Evolutionary conservation across 192 early-diverging fungal species (phyloP).

Genomic region (Pilobolus umbonatus): DNA sequence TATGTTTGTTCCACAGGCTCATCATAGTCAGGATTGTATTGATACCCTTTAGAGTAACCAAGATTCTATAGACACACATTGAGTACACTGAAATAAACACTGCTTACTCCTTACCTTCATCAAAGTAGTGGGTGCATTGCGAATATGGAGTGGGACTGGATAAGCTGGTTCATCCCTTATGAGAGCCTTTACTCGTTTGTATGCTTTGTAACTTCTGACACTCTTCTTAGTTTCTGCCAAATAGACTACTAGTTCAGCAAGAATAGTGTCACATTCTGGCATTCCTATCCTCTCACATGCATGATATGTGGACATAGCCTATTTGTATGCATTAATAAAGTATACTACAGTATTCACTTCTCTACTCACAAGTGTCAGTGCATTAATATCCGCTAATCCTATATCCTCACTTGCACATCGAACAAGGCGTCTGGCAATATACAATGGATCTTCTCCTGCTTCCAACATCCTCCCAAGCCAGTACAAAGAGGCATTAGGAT

Average conservation of each 20-base stretch:
- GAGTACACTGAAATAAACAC: neutral
- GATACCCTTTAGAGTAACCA: slow-evolving; percentile 76
- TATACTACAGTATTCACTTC: neutral
- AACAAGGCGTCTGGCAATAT: slow-evolving; percentile 71
- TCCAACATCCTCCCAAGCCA: slow-evolving; percentile 90
- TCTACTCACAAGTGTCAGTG: slow-evolving; percentile 57
- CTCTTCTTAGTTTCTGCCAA: slow-evolving; percentile 80
- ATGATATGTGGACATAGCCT: slow-evolving; percentile 73
- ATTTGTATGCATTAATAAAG: neutral
- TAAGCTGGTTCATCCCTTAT: slow-evolving; percentile 58
- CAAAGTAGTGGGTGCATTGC: slow-evolving; percentile 74
- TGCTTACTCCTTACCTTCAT: slow-evolving; percentile 53
- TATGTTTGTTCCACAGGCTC: slow-evolving; percentile 76
- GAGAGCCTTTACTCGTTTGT: slow-evolving; percentile 56
- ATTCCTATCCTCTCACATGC: slow-evolving; percentile 85
- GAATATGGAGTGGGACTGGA: slow-evolving; percentile 81
- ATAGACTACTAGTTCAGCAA: slow-evolving; percentile 77
- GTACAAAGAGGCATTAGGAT: slow-evolving; percentile 75
- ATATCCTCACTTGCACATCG: slow-evolving; percentile 86
- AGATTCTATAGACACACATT: slow-evolving; percentile 38
- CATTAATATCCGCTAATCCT: slow-evolving; percentile 77
- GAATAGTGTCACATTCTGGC: slow-evolving; percentile 86
- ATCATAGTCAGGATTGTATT: slow-evolving; percentile 77
- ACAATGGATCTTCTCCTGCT: slow-evolving; percentile 88
- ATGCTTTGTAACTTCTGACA: slow-evolving; percentile 76